Evolutionary conservation across 257 asterid species (phyloP).

Genomic region (Primulina huaijiensis): DNA sequence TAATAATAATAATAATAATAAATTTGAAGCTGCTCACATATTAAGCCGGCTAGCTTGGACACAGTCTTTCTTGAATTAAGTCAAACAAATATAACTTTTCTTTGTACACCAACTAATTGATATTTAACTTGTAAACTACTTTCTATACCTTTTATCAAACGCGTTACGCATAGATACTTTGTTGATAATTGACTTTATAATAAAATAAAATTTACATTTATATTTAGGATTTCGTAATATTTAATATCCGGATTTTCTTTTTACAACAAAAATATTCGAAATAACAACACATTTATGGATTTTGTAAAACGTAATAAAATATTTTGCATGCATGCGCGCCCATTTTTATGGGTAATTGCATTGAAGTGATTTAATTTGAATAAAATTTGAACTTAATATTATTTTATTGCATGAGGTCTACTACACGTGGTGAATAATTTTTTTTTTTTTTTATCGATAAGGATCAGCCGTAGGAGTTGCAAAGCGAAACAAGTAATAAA

Average conservation of each 20-base stretch:
- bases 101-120: background rate
- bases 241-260: background rate
- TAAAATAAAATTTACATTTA: background rate
- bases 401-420: background rate
- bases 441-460: background rate
- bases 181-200: background rate
- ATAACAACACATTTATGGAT: background rate
- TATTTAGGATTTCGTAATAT: background rate
- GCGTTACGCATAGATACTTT: background rate
- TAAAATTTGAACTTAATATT: too few relatives aligned
- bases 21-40: too few relatives aligned
- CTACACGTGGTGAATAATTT: background rate
- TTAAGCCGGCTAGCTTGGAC: too few relatives aligned
- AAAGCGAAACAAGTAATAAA: background rate
- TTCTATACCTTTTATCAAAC: background rate
- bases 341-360: background rate
- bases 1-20: too few relatives aligned
- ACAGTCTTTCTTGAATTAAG: background rate
- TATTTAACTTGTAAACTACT: too few relatives aligned
- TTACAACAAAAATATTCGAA: background rate
- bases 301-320: background rate
- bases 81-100: background rate
- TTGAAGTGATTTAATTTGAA: background rate
- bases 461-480: background rate
- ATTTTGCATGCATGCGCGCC: background rate